Base-by-base conservation (phyloP, 371 early-diverging fungal genomes). In the Dichotomocladium elegans region DNA sequence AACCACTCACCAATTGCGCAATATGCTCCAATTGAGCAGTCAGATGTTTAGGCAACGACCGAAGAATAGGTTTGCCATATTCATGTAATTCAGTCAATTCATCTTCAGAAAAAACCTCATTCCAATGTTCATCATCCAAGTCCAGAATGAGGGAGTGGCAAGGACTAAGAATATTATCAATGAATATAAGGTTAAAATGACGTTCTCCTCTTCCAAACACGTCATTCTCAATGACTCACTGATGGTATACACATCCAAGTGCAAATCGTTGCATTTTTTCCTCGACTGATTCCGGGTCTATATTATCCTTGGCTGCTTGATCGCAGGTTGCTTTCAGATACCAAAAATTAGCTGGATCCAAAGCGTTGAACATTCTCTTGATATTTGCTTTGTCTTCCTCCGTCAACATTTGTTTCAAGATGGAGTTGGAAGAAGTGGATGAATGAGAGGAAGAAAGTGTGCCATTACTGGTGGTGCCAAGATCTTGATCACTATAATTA, bases 331-430 rank as follows among this genome's bases (percentile, higher is more conserved):
- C 4, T 10, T 41, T 29, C 12, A 51, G 29, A 3, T 12, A 7
- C 51, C 41, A 51, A 15, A 51, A 51, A 4, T 51, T 51, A n/a
- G 14, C 9, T 22, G 7, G 26, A 27, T 51, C 26, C 14, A 50
- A 40, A n/a, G n/a, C n/a, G n/a, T n/a, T n/a, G n/a, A n/a, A n/a
- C n/a, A n/a, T n/a, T n/a, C n/a, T n/a, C n/a, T n/a, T n/a, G n/a
- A n/a, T n/a, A n/a, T n/a, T n/a, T n/a, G n/a, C n/a, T n/a, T n/a
- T n/a, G n/a, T n/a, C n/a, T n/a, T n/a, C n/a, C n/a, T n/a, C n/a
- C n/a, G n/a, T n/a, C n/a, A n/a, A n/a, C n/a, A n/a, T n/a, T n/a
- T n/a, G n/a, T n/a, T n/a, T n/a, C n/a, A n/a, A n/a, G n/a, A n/a
- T n/a, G n/a, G n/a, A n/a, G n/a, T n/a, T n/a, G n/a, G n/a, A n/a